These are phyloP conservation scores for Penicillium sp. DNA, from an alignment of 2,329 filamentous ascomycete genomes.

Conservation along the genomic window DNA sequence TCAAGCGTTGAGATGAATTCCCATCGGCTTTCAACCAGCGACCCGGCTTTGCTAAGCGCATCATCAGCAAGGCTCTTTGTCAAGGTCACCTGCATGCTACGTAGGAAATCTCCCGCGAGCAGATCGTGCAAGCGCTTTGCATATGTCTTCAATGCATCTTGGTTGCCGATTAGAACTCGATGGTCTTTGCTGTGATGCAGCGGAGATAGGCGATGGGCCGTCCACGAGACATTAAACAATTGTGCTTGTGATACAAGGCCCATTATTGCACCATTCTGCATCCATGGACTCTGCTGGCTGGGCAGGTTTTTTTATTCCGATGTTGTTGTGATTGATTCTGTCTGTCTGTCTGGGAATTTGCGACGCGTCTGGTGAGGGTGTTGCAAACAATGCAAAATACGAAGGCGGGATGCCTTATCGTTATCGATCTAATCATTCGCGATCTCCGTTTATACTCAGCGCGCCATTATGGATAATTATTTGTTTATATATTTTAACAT, in stretches of 20 bases:
- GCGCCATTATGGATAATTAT: not conserved
- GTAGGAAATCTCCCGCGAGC: constrained; percentile 47
- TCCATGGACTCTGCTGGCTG: not conserved
- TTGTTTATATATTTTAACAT: not conserved
- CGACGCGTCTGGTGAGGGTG: not conserved
- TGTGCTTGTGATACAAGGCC: constrained; percentile 29
- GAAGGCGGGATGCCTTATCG: not conserved
- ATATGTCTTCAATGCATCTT: constrained; percentile 40
- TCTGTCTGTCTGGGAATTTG: not conserved
- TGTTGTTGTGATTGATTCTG: not conserved
- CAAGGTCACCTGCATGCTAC: constrained; percentile 41
- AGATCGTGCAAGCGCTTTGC: constrained; percentile 47
- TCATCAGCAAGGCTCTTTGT: constrained; percentile 31
- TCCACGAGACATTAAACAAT: constrained; percentile 53
- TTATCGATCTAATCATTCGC: not conserved
- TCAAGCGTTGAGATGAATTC: constrained; percentile 27
- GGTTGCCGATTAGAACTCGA: constrained; percentile 31
- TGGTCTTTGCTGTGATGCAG: constrained; percentile 46
- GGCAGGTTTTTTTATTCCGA: not conserved
- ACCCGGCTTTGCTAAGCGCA: constrained; percentile 33
- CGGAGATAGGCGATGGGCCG: constrained; percentile 52
- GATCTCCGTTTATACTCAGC: not conserved
- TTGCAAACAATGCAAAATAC: not conserved
- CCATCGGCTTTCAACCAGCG: constrained; percentile 48
- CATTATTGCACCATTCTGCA: constrained; percentile 19